Evolutionary conservation across 1,284 basidiomycete species (phyloP).

Genomic region (Volvariella volvacea): DNA sequence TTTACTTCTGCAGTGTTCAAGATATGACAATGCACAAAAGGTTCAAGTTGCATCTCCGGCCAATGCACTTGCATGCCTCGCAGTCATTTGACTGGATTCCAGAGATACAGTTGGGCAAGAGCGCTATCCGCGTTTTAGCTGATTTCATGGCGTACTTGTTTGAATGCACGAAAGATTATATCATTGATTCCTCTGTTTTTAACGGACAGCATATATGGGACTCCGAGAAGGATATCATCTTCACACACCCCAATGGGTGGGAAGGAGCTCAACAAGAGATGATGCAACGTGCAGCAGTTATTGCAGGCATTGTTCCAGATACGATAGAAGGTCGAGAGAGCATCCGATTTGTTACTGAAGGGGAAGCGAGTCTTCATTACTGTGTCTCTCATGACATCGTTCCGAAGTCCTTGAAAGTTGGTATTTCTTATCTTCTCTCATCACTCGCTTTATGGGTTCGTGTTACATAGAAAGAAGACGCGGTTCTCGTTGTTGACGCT

Average conservation of each 20-base stretch:
- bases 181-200: slow-evolving; percentile 21
- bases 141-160: slow-evolving; percentile 38
- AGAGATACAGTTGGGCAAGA: slow-evolving; percentile 24
- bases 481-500: slow-evolving; percentile 42
- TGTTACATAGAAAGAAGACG: slow-evolving; percentile 20
- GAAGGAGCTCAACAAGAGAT: slow-evolving; percentile 27
- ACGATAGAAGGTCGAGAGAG: slow-evolving; percentile 20
- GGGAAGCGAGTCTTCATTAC: slow-evolving; percentile 26
- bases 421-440: not conserved
- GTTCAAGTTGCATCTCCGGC: slow-evolving; percentile 1
- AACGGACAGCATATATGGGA: slow-evolving; percentile 27
- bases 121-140: slow-evolving; percentile 27
- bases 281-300: slow-evolving; percentile 26
- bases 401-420: slow-evolving; percentile 3
- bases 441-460: not conserved
- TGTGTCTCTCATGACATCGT: slow-evolving; percentile 10
- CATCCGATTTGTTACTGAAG: slow-evolving; percentile 31
- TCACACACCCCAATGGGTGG: slow-evolving; percentile 34
- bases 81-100: slow-evolving; percentile 6
- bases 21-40: not conserved
- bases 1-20: no score
- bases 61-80: not conserved
- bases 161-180: slow-evolving; percentile 27
- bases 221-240: slow-evolving; percentile 25
- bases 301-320: slow-evolving; percentile 25